Evolutionary conservation across 2,329 filamentous ascomycete species (phyloP).

Genomic region (Trichophaea hybrida): DNA sequence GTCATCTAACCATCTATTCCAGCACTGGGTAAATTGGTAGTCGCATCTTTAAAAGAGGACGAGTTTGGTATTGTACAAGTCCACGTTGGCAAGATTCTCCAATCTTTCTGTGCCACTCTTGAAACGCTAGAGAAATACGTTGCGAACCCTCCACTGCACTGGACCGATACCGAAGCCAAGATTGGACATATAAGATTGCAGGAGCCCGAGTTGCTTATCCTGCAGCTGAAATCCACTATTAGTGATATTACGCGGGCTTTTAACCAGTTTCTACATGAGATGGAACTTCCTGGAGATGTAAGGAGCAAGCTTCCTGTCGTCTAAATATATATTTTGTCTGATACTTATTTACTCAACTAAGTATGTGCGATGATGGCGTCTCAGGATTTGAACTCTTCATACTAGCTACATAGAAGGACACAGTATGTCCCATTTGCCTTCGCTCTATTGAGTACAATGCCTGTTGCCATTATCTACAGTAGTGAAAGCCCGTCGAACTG

Average conservation of each 20-base stretch:
- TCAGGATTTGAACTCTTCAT: too few relatives aligned
- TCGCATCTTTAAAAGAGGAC: constrained; percentile 24
- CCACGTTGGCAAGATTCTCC: constrained; percentile 20
- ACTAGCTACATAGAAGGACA: too few relatives aligned
- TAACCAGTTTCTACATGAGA: constrained; percentile 13
- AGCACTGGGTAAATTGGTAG: constrained; percentile 19
- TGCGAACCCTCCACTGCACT: constrained; percentile 24
- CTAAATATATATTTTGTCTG: not conserved
- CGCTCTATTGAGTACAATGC: too few relatives aligned
- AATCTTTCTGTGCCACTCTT: constrained; percentile 22
- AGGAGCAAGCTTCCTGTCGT: not conserved
- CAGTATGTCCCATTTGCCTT: too few relatives aligned
- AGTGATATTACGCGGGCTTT: constrained; percentile 18
- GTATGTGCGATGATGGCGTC: not conserved
- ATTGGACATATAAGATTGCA: constrained; percentile 6
- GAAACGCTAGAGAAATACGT: constrained; percentile 22
- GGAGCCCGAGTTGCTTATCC: constrained; percentile 15
- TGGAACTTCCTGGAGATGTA: not conserved
- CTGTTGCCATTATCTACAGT: not conserved
- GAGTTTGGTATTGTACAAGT: constrained; percentile 25
- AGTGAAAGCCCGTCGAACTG: not conserved
- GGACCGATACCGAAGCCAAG: constrained; percentile 25
- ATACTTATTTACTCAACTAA: not conserved
- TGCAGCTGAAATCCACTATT: constrained; percentile 10
- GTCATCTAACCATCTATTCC: not conserved